phyloP scores from a whole-genome alignment of 202 grass and related monocot genomes.

The Schoenoplectus triqueter region DNA sequence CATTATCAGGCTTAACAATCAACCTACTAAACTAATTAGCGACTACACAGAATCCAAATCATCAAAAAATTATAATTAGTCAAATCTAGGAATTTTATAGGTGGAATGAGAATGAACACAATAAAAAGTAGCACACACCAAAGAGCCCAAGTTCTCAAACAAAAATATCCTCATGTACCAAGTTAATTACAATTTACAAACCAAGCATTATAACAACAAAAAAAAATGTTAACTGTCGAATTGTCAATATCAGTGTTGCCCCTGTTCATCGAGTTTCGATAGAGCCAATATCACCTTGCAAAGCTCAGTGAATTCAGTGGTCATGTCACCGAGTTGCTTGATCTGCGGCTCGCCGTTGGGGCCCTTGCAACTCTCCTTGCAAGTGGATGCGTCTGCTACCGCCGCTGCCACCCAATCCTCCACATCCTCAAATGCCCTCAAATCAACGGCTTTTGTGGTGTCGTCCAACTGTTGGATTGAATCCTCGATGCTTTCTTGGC shows the following conservation, averaged over 20 bases:
- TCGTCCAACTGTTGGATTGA: constrained; percentile 67
- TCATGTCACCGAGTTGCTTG: constrained; percentile 41
- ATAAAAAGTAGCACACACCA: neutral
- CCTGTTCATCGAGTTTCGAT: constrained; percentile 33
- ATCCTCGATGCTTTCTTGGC: constrained; percentile 64
- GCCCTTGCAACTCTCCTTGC: constrained; percentile 53
- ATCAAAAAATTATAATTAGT: neutral
- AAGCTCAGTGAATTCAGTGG: constrained; percentile 48
- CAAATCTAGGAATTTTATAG: constrained; percentile 13
- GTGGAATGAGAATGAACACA: neutral
- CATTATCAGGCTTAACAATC: too few species aligned
- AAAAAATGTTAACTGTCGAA: neutral
- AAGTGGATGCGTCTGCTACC: constrained; percentile 44
- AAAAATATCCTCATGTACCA: constrained; percentile 24
- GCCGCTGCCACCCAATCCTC: constrained; percentile 46
- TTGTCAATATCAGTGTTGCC: constrained; percentile 10
- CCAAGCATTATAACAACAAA: neutral
- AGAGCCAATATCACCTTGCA: constrained; percentile 53
- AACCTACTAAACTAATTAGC: too few species aligned
- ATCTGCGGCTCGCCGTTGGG: neutral
- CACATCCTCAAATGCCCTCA: constrained; percentile 39
- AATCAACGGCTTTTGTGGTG: constrained; percentile 44
- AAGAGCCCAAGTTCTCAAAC: neutral
- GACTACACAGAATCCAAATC: too few species aligned
- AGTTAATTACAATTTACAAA: constrained; percentile 3